Evolutionary conservation across 345 rosid genomes (phyloP), one percentile per base, ranked within the genome.

Genomic region (Erucastrum elatum): DNA sequence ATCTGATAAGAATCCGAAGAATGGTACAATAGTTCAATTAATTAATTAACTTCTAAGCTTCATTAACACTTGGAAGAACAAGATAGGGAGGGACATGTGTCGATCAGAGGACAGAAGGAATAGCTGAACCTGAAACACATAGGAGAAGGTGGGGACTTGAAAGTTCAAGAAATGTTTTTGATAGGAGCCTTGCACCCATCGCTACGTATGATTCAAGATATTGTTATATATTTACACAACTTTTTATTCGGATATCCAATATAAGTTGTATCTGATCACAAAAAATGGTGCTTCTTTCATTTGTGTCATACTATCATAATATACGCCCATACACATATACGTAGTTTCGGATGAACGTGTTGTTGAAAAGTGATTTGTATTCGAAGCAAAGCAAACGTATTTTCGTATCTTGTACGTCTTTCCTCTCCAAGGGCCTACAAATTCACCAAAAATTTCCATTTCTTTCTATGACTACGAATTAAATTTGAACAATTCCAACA

Each of bases 181-280:
- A 91, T 64, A 26, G 88, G 71, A 84, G 76, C 90, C 92, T 86
- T 91, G 89, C 94, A 90, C 91, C 94, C 79, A 76, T 91, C 88
- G 84, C 87, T 84, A 87, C 88, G 92, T 85, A 87, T 87, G 27
- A 63, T 53, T 70, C 74, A 64, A 73, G 39, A 61, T 58, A 46
- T 15, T 53, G 25, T 49, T n/a, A 7, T 70, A 10, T 8, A 49
- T 11, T 37, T 25, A 62, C 8, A 53, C 17, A 69, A 33, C 3
- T 0, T 56, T 21, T 69, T 68, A 62, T 60, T 76, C 63, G 3
- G 62, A n/a, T 61, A 17, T 53, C 10, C 55, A 46, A 44, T 11
- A 44, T 44, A 44, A 44, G 51, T 44, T 8, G 1, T 37, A 44
- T 44, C 51, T 60, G 9, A 31, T 33, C 51, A 44, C 51, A 46